Percentiles rank a stretch among this genome's conserved stretches.
phyloP scores from a whole-genome alignment of 2,329 filamentous ascomycete genomes.

The Phyllosticta citrichinensis region DNA sequence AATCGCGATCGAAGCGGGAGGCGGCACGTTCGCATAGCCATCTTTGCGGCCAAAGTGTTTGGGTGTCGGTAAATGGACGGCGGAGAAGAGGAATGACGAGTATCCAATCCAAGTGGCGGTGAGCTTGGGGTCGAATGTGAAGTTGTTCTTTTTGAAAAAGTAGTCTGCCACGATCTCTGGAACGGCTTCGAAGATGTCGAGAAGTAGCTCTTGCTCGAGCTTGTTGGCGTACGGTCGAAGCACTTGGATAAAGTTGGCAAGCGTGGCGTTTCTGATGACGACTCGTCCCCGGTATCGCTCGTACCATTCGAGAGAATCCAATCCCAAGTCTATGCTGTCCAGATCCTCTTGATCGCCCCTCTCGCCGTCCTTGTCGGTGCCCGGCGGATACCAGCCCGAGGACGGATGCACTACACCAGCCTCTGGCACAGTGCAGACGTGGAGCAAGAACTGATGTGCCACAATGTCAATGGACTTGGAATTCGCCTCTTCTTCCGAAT shows the following conservation, averaged over 20 bases:
- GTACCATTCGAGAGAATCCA: conserved; percentile 62
- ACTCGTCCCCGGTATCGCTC: conserved; percentile 56
- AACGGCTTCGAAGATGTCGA: conserved; percentile 67
- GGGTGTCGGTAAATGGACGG: conserved; percentile 66
- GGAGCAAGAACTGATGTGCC: conserved; percentile 65
- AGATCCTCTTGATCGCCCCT: conserved; percentile 27
- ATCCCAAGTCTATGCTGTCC: conserved; percentile 48
- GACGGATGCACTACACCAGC: conserved; percentile 68
- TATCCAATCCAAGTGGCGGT: conserved; percentile 94
- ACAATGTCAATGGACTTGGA: conserved; percentile 54
- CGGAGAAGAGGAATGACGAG: conserved; percentile 75
- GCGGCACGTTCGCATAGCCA: conserved; percentile 56
- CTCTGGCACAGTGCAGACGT: conserved; percentile 61
- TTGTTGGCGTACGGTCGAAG: conserved; percentile 75
- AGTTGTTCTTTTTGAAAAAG: conserved; percentile 64
- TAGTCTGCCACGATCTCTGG: conserved; percentile 86
- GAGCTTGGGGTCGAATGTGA: conserved; percentile 82
- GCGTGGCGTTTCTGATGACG: conserved; percentile 66
- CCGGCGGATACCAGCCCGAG: conserved; percentile 75
- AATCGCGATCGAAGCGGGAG: conserved; percentile 66
- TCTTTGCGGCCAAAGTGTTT: conserved; percentile 57
- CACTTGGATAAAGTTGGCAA: conserved; percentile 69
- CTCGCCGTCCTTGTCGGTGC: conserved; percentile 47
- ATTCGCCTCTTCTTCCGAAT: conserved; percentile 34
- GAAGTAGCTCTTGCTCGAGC: conserved; percentile 70